Evolutionary conservation across 2,329 filamentous ascomycete genomes (phyloP), one percentile per base, ranked within the genome.

Genomic region (Pseudocercospora fuligena): DNA sequence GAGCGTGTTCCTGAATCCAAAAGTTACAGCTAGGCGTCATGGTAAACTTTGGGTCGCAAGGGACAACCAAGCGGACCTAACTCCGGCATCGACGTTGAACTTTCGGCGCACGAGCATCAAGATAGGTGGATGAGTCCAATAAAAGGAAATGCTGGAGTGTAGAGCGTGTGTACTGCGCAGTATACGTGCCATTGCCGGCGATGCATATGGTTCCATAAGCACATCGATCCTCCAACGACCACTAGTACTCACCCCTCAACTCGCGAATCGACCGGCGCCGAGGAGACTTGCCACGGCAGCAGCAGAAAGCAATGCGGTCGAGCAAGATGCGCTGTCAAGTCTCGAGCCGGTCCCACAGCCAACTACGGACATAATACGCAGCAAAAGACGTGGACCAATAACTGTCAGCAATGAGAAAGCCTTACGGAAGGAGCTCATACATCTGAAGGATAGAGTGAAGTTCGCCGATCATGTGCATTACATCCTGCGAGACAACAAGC

Each of bases 361-460:
- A 5, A 65, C 47, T 29, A 19, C 57, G 14, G 53, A 60, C 8
- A 60, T 33, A 7, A 43, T 54, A 2, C 23, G 54, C 36, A 51
- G 64, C 31, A 56, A 31, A 56, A 64, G 61, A 62, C 61, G 60
- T 33, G 61, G 59, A 2, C 21, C 56, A 8, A 56, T 66, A 3
- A 40, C 60, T 61, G 60, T 68, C 14, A 36, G 61, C 60, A 72
- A 74, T 49, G 54, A 73, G 66, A 69, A 76, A 66, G 67, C 74
- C 62, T 67, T 86, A 56, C 81, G 82, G 43, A 86, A 84, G 73
- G 88, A 93, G 71, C 76, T 93, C 61, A 77, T 84, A 56, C 88
- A 86, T 78, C 77, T 92, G 65, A 79, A 84, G 19, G 93, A 97
- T 76, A 91, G 92, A 1, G 83, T 90, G 69, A 89, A 90, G 72